Evolutionary conservation across 1,139 yeast species (phyloP).

Genomic region (Yamadazyma atlantica): DNA sequence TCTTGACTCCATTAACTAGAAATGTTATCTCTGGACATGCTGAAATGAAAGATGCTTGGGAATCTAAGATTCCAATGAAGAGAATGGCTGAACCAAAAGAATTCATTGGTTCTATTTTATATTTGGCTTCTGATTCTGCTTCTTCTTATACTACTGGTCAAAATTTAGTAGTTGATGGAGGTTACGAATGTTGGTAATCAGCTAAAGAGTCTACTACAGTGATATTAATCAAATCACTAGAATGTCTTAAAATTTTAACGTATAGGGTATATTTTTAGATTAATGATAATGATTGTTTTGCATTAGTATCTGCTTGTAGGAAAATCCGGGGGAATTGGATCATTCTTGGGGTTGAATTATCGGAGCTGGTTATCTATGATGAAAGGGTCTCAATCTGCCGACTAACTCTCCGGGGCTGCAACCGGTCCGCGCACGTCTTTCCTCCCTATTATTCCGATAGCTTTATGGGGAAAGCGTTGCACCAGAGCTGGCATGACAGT

Average conservation of each 20-base stretch:
- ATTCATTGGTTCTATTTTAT: constrained; percentile 46
- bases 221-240: no score
- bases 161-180: constrained; percentile 52
- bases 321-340: neutral
- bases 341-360: no score
- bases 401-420: constrained; percentile 2
- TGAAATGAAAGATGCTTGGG: constrained; percentile 52
- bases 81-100: constrained; percentile 55
- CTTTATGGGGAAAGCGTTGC: no score
- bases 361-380: no score
- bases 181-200: constrained; percentile 40
- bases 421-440: neutral
- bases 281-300: constrained; percentile 11
- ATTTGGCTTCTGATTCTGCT: constrained; percentile 48
- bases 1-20: constrained; percentile 49
- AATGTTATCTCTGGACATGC: constrained; percentile 45
- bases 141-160: constrained; percentile 51
- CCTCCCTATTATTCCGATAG: no score
- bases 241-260: neutral
- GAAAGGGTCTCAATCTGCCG: constrained; percentile 1
- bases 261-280: constrained; percentile 2
- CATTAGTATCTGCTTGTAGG: neutral
- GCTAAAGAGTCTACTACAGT: no score
- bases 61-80: constrained; percentile 47
- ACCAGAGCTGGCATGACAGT: neutral